phyloP scores from a whole-genome alignment of 2,329 filamentous ascomycete genomes.

The Septoria petroselini region DNA sequence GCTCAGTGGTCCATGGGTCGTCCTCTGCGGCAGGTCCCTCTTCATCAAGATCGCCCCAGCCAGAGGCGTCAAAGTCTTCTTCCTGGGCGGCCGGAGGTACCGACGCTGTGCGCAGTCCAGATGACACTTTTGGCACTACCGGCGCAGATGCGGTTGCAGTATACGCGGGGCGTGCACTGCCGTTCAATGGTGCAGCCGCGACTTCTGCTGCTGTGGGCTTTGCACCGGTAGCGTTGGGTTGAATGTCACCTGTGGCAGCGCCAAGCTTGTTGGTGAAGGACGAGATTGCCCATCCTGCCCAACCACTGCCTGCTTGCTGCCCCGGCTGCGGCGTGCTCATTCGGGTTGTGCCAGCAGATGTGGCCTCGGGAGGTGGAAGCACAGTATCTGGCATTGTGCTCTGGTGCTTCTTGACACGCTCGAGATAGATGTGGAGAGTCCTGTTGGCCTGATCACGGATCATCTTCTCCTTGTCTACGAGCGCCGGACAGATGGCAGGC shows the following conservation, averaged over 20 bases:
- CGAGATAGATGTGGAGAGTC: slow-evolving; percentile 80
- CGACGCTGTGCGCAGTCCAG: slow-evolving; percentile 28
- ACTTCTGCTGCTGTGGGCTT: slow-evolving; percentile 31
- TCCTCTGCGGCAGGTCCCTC: slow-evolving; percentile 34
- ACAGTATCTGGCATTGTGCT: slow-evolving; percentile 75
- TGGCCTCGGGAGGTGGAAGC: slow-evolving; percentile 61
- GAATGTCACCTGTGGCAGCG: slow-evolving; percentile 80
- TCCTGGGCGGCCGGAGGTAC: slow-evolving; percentile 42
- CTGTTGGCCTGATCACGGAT: slow-evolving; percentile 89
- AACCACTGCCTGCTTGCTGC: slow-evolving; percentile 57
- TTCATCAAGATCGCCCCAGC: slow-evolving; percentile 67
- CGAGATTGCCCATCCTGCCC: slow-evolving; percentile 97
- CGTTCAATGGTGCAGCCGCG: slow-evolving; percentile 48
- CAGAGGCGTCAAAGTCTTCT: slow-evolving; percentile 59
- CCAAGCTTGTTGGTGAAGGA: slow-evolving; percentile 95
- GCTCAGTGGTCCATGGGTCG: slow-evolving; percentile 22
- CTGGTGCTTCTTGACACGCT: slow-evolving; percentile 75
- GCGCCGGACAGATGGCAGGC: slow-evolving; percentile 74
- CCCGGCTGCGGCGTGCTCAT: slow-evolving; percentile 70
- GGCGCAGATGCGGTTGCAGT: slow-evolving; percentile 30
- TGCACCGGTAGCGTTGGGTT: slow-evolving; percentile 52
- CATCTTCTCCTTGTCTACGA: slow-evolving; percentile 94
- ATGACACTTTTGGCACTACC: slow-evolving; percentile 32
- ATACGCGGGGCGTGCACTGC: slow-evolving; percentile 34
- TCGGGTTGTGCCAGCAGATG: slow-evolving; percentile 52